A percentile compares a stretch with the other conserved stretches of the same genome.
These are phyloP conservation scores for Wakefieldia striispora DNA, from an alignment of 768 basidiomycete genomes.

Conservation along the genomic window DNA sequence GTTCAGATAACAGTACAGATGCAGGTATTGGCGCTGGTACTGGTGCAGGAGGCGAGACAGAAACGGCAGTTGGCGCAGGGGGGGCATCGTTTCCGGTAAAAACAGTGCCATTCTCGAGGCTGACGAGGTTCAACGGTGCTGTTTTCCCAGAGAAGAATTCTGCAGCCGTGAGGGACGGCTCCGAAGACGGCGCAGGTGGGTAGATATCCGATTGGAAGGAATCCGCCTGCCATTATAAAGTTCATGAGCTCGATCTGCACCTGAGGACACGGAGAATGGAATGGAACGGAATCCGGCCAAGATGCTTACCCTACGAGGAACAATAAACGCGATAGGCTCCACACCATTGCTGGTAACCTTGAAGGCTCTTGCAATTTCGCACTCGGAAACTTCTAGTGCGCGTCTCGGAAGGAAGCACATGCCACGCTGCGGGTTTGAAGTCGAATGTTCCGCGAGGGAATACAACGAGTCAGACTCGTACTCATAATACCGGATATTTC, in stretches of 20 bases:
- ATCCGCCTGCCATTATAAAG: slow-evolving; percentile 86
- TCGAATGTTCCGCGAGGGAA: slow-evolving; percentile 81
- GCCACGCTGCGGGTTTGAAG: slow-evolving; percentile 90
- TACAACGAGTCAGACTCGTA: slow-evolving; percentile 84
- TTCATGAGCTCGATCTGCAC: too few relatives aligned
- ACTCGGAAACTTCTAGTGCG: slow-evolving; percentile 82
- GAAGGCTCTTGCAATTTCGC: slow-evolving; percentile 94
- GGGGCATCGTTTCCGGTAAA: slow-evolving; percentile 30
- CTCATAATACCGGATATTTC: slow-evolving; percentile 97
- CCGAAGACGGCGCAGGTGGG: slow-evolving; percentile 85
- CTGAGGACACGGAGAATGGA: too few relatives aligned
- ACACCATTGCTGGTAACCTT: slow-evolving; percentile 73
- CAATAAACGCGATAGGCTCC: slow-evolving; percentile 93
- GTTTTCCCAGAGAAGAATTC: slow-evolving; percentile 90
- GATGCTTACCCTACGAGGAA: slow-evolving; percentile 82
- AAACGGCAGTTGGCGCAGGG: slow-evolving; percentile 27
- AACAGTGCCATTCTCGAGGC: slow-evolving; percentile 66
- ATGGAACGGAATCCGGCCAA: too few relatives aligned
- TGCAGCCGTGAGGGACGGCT: slow-evolving; percentile 74
- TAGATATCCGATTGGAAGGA: slow-evolving; percentile 97
- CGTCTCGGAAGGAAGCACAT: slow-evolving; percentile 96
- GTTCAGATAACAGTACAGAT: slow-evolving; percentile 33
- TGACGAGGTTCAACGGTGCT: slow-evolving; percentile 73
- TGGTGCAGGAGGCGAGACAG: slow-evolving; percentile 24
- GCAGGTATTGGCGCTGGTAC: slow-evolving; percentile 20